Base-by-base conservation (phyloP, 2,329 filamentous ascomycete species). In the Bipolaris zeicola region DNA sequence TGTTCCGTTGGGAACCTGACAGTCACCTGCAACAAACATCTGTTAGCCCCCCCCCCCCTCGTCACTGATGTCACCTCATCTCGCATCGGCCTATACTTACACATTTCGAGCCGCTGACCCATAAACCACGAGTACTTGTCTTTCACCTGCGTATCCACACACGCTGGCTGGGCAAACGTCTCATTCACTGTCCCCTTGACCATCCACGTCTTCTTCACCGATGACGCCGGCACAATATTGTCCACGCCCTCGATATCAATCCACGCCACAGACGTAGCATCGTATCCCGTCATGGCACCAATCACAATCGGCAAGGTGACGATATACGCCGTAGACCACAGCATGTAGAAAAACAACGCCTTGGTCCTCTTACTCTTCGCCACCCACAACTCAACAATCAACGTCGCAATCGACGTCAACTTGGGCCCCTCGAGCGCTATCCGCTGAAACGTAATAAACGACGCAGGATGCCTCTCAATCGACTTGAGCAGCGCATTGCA, bases 261-360 rank as follows among this genome's bases (percentile, higher is more conserved):
- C 66, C 69, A 75, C 0, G 68, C 61, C 5, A 65, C 65, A 2
- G 60, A 58, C 1, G 62, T 66, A 41, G 60, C 67, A n/a, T 73
- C 69, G 49, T 77, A 78, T 8, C 76, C 76, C 0, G 72, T 75
- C 71, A 77, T 76, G 11, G 74, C 74, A n/a, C 64, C 54, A 1
- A 76, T 45, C 4, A 74, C 61, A 18, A 73, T 71, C 1, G 73
- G 74, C 18, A 76, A 65, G 13, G 54, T 55, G 1, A 76, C 48
- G 13, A 76, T 65, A 36, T 73, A 76, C 3, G 60, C 37, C 1
- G 61, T 70, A 3, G 72, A 65, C 14, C 76, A 18, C 1, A 75
- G 60, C 24, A 75, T 67, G 63, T 72, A 76, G 3, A 65, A 50
- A 50, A 76, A 71, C 4, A 69, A 42, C 14, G 51, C 48, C 47